Evolutionary conservation across 176 grass and related monocot genomes (phyloP).

Genomic region (Rhynchospora breviuscula): DNA sequence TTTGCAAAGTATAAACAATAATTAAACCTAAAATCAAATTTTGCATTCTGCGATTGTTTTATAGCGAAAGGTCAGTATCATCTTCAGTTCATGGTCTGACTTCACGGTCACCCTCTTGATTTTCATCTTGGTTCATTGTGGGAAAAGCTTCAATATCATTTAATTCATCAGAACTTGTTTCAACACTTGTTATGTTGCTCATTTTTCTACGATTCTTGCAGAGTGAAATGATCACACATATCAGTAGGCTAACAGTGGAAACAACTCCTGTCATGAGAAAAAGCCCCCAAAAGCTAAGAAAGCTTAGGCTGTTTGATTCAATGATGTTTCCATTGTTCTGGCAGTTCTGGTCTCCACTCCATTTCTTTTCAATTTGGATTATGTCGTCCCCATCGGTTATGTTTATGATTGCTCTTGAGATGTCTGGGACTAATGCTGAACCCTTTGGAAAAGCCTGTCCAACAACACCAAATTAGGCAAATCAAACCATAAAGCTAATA

Average conservation of each 20-base stretch:
- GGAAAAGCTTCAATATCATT: neutral
- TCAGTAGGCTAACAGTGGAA: slow-evolving; percentile 3
- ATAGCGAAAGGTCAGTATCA: neutral
- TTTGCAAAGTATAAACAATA: neutral
- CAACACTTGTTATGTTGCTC: neutral
- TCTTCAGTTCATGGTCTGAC: neutral
- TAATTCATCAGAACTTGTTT: neutral
- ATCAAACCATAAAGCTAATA: too few relatives aligned
- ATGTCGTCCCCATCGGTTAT: slow-evolving; percentile 45
- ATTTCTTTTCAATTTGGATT: slow-evolving; percentile 51
- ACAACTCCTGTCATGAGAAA: slow-evolving; percentile 66
- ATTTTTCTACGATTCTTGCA: neutral
- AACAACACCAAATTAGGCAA: neutral
- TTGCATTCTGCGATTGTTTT: neutral
- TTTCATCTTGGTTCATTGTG: neutral
- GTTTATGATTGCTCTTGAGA: slow-evolving; percentile 59
- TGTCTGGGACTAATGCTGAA: slow-evolving; percentile 53
- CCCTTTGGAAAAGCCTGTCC: slow-evolving; percentile 54
- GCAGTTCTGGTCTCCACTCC: slow-evolving; percentile 39
- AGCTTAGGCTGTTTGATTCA: slow-evolving; percentile 42
- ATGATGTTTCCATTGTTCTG: slow-evolving; percentile 21
- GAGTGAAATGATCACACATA: neutral
- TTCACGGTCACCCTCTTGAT: neutral
- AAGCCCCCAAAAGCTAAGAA: slow-evolving; percentile 66
- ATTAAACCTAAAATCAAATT: neutral